Evolutionary conservation across 2,329 filamentous ascomycete species (phyloP), one percentile per base, ranked within the genome.

Genomic region (Beauveria caledonica): DNA sequence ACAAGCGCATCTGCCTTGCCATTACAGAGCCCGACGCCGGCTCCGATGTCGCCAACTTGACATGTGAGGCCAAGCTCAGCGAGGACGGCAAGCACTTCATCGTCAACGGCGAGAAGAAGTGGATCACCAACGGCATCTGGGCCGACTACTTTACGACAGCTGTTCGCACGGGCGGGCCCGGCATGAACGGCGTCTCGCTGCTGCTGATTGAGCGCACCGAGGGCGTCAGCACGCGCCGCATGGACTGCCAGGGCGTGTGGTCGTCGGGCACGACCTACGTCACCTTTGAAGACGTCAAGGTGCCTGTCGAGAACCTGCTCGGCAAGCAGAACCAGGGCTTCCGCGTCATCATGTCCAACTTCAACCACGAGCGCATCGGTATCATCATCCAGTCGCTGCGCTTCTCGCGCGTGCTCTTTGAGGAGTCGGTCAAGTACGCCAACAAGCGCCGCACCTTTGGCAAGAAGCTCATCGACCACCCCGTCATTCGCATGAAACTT

Each of bases 101-200:
- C 67, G 94, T 99, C 76, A 99, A 97, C 71, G 94, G 94, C 60
- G 93, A 97, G 85, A 97, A 99, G 88, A 99, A 99, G 79, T 97
- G 94, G 93, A 97, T 97, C 75, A 97, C 93, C 69, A 99, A 99
- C 77, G 94, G 94, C 70, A 85, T 97, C 70, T 97, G 92, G 91
- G 85, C 82, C 64, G 94, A 99, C 75, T 99, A 97, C 80, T 97
- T 97, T 80, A 97, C 94, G 60, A 95, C 90, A 15, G 94, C 93
- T 27, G 94, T 99, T 44, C 88, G 94, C 63, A 99, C 94, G 13
- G 92, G 89, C 64, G 88, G 86, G 39, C 79, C 84, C 25, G 94
- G 94, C 66, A 97, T 97, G 92, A 92, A 93, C 71, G 94, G 94
- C 62, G 82, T 99, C 63, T 90, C 86, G 33, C 83, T 97, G 56